These are phyloP conservation scores for Didymella glomerata DNA, from an alignment of 2,329 filamentous ascomycete genomes.

Conservation along the genomic window DNA sequence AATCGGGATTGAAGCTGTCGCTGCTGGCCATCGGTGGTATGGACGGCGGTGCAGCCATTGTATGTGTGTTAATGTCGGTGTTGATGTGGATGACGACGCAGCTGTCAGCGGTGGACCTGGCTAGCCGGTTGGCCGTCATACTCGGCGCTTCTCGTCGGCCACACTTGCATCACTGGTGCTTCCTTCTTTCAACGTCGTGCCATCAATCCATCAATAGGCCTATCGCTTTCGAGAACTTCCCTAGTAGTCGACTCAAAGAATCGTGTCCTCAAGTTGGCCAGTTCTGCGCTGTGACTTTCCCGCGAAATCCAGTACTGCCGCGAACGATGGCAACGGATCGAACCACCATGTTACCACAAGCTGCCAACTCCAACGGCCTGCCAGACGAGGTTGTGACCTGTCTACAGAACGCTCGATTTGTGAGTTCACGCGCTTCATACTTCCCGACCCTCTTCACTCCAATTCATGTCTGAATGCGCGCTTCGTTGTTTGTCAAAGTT, in stretches of 20 bases:
- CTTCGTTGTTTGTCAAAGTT: not conserved
- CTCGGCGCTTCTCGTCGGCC: constrained; percentile 19
- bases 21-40: constrained; percentile 46
- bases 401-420: constrained; percentile 93
- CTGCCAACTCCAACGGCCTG: constrained; percentile 65
- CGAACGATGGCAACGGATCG: not conserved
- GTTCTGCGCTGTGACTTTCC: not conserved
- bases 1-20: constrained; percentile 45
- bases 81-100: constrained; percentile 23
- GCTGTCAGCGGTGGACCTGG: constrained; percentile 15
- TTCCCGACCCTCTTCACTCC: not conserved
- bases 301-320: not conserved
- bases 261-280: not conserved
- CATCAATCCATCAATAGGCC: not conserved
- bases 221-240: not conserved
- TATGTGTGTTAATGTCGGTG: constrained; percentile 18
- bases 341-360: not conserved
- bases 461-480: not conserved
- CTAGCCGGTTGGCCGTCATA: constrained; percentile 19
- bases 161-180: constrained; percentile 16
- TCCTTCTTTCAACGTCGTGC: constrained; percentile 23
- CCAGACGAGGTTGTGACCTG: constrained; percentile 88
- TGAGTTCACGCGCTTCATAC: constrained; percentile 56
- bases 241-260: not conserved
- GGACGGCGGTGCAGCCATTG: constrained; percentile 46